Base-by-base conservation (phyloP, 2,329 filamentous ascomycete species). In the Sarocladium kiliense region DNA sequence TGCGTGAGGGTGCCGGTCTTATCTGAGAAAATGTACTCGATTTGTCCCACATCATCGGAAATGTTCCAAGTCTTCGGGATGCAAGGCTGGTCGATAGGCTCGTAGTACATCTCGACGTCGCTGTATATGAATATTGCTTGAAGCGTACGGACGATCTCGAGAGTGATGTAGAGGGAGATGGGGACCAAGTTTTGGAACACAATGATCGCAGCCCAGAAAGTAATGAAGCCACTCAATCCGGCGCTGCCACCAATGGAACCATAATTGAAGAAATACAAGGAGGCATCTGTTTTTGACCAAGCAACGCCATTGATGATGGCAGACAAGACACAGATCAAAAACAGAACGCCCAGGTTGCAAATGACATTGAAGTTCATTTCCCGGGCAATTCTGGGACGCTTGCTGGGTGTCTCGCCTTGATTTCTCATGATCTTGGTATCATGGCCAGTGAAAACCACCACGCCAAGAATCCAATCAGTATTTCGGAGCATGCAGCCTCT, bases 391-490 rank as follows among this genome's bases (percentile, higher is more conserved):
- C 90, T 86, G 36, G 94, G 85, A 59, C 93, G 88, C 76, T 99
- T 99, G 68, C 85, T 96, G 12, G 95, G 94, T 1, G 94, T 99
- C 59, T 93, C 87, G 58, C 94, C 94, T 26, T 94, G 89, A 68
- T 99, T 99, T 76, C 97, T 88, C 94, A 99, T 99, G 69, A 97
- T 97, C 75, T 97, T 99, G 32, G 93, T 96, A 69, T 99, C 93
- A 66, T 92, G 86, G 32, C 94, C 94, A 14, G 94, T 97, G 72
- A 96, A 99, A 18, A 96, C 78, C 51, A 97, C 93, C 2, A 99
- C 82, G 54, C 92, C 94, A 5, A 99, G 80, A 54, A 91, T 81
- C 94, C 94, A 99, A 66, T 97, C 92, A 0, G 94, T 99, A 69
- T 97, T 99, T 61, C 92, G 85, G 50, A 99, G 74, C 63, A 91